These are phyloP conservation scores for Trypanosomatidae sp. DNA, from an alignment of 208 protist genomes.

Conservation along the genomic window DNA sequence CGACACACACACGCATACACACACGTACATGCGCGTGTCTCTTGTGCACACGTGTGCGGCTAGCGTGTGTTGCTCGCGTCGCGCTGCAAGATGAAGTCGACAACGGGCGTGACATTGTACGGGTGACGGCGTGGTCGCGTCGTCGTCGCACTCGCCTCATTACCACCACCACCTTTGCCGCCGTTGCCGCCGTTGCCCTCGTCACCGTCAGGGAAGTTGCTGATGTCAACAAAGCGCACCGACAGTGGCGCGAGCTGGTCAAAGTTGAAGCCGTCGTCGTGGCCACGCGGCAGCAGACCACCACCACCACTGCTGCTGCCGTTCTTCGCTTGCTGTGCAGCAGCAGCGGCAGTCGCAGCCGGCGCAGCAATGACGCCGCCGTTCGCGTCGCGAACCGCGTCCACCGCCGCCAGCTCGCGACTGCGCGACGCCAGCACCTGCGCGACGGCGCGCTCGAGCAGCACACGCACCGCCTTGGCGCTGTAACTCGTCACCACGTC, in stretches of 20 bases:
- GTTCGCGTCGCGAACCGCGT: conserved; percentile 39
- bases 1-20: too few relatives aligned
- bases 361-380: conserved; percentile 13
- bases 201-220: conserved; percentile 19
- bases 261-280: conserved; percentile 38
- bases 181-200: too few relatives aligned
- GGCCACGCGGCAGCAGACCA: conserved; percentile 23
- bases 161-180: too few relatives aligned
- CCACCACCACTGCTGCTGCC: conserved; percentile 3
- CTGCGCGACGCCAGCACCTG: conserved; percentile 21
- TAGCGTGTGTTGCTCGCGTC: too few relatives aligned
- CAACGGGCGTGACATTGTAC: conserved; percentile 25
- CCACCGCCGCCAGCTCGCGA: conserved; percentile 38
- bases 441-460: conserved; percentile 60
- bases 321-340: conserved; percentile 1
- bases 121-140: too few relatives aligned
- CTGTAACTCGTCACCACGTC: conserved; percentile 79
- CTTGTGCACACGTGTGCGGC: too few relatives aligned
- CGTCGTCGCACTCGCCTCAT: too few relatives aligned
- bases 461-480: conserved; percentile 43
- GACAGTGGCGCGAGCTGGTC: conserved; percentile 27
- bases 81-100: conserved; percentile 21
- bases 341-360: too few relatives aligned
- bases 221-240: conserved; percentile 50
- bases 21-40: too few relatives aligned